These are phyloP conservation scores for Saksenaea oblongispora DNA, from an alignment of 371 early-diverging fungal genomes.

Conservation along the genomic window DNA sequence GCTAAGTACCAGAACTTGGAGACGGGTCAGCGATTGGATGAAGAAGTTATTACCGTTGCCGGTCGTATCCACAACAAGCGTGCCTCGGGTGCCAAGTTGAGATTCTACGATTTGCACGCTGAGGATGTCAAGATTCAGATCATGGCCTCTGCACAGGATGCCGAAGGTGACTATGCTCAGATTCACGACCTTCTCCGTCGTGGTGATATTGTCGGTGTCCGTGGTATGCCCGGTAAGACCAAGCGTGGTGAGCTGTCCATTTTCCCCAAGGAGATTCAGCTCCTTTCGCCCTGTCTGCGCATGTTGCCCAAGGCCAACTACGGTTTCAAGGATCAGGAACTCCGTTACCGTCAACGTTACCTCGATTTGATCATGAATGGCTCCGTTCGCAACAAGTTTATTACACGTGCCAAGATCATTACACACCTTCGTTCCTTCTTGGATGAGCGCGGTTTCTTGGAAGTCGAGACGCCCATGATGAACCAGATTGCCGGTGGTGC, in stretches of 20 bases:
- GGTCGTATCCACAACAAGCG: slow-evolving; percentile 92
- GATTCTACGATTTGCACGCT: slow-evolving; percentile 95
- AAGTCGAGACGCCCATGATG: slow-evolving; percentile 99
- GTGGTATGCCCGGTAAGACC: slow-evolving; percentile 91
- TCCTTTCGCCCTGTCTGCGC: slow-evolving; percentile 96
- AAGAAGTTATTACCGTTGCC: slow-evolving; percentile 76
- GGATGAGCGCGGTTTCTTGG: slow-evolving; percentile 94
- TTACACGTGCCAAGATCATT: slow-evolving; percentile 90
- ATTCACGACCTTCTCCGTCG: slow-evolving; percentile 86
- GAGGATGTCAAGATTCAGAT: slow-evolving; percentile 96
- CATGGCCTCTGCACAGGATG: slow-evolving; percentile 85
- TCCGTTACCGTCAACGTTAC: slow-evolving; percentile 98
- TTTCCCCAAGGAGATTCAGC: slow-evolving; percentile 83
- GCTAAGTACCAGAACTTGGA: slow-evolving; percentile 76
- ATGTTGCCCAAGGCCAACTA: slow-evolving; percentile 97
- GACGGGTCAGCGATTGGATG: slow-evolving; percentile 73
- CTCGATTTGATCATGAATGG: slow-evolving; percentile 99
- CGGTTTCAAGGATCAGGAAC: slow-evolving; percentile 96
- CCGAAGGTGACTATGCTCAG: slow-evolving; percentile 79
- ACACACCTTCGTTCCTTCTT: slow-evolving; percentile 95
- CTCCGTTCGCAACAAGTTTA: slow-evolving; percentile 93
- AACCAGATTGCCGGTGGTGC: slow-evolving; percentile 99
- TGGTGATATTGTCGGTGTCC: slow-evolving; percentile 99
- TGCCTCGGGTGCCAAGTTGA: slow-evolving; percentile 84
- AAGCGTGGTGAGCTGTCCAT: slow-evolving; percentile 98